phyloP scores from a whole-genome alignment of 2,329 filamentous ascomycete genomes.

The Corinectria fuckeliana region DNA sequence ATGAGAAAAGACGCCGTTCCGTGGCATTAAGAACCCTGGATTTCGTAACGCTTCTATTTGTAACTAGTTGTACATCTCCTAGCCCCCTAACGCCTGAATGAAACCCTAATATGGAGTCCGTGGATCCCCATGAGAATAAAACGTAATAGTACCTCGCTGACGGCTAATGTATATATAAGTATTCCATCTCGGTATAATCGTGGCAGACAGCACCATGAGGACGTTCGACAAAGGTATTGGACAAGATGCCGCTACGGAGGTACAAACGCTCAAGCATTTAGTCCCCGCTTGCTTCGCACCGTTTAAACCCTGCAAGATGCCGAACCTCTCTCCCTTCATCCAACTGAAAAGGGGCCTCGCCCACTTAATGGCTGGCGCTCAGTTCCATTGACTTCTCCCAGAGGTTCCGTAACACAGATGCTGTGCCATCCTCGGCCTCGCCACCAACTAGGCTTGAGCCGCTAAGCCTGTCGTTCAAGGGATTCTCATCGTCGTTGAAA shows the following conservation, averaged over 20 bases:
- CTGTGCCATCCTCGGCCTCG: conserved; percentile 58
- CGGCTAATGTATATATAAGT: neutral
- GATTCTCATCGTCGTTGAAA: conserved; percentile 53
- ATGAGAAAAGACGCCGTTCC: neutral
- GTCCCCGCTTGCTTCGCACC: neutral
- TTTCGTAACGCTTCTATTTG: conserved; percentile 13
- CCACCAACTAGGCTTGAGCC: conserved; percentile 57
- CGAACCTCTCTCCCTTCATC: neutral
- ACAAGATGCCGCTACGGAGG: neutral
- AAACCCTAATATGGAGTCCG: neutral
- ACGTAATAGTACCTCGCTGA: neutral
- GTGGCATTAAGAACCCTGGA: neutral
- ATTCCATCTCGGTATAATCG: neutral
- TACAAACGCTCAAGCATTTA: neutral
- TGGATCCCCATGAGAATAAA: neutral
- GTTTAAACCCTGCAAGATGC: neutral
- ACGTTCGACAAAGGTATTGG: neutral
- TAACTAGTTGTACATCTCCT: conserved; percentile 6
- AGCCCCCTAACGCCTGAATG: conserved; percentile 6
- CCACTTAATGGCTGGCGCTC: conserved; percentile 54
- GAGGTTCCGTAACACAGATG: conserved; percentile 60
- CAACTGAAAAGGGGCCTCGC: conserved; percentile 1
- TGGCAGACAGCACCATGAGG: neutral
- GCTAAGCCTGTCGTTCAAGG: conserved; percentile 53
- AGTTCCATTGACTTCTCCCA: conserved; percentile 69